A percentile compares a stretch with the other conserved stretches of the same genome.
Evolutionary conservation across 179 eudicot species (phyloP).

Genomic region (Silene noctiflora): DNA sequence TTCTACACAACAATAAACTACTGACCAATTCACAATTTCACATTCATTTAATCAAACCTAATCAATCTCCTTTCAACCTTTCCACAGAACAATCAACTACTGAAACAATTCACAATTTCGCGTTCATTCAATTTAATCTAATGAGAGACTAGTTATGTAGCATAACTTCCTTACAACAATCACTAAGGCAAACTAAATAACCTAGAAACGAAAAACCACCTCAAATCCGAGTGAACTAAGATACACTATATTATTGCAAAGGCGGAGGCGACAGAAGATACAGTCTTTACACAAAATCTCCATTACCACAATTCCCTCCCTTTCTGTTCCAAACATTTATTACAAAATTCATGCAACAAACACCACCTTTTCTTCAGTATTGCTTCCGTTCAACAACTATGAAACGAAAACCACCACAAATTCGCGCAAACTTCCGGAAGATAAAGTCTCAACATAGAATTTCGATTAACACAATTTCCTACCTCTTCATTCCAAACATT

Average conservation of each 20-base stretch:
- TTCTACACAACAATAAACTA: neutral
- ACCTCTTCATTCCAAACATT: neutral
- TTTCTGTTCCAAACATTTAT: too few relatives aligned
- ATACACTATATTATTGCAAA: too few relatives aligned
- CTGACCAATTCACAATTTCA: neutral
- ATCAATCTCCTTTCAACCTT: neutral
- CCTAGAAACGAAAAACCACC: too few relatives aligned
- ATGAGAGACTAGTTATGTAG: neutral
- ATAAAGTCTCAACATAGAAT: too few relatives aligned
- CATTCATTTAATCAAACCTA: neutral
- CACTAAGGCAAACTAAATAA: neutral
- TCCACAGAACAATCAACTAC: neutral
- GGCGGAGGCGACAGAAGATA: too few relatives aligned
- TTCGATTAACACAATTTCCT: neutral
- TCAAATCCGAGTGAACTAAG: too few relatives aligned
- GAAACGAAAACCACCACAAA: neutral
- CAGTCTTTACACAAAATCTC: too few relatives aligned
- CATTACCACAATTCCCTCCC: too few relatives aligned
- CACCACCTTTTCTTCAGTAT: too few relatives aligned
- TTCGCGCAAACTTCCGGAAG: neutral
- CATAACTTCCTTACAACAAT: neutral
- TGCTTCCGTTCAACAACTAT: neutral
- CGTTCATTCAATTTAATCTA: neutral
- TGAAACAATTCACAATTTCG: neutral
- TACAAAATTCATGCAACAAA: too few relatives aligned